A percentile compares a stretch with the other conserved stretches of the same genome.
These are phyloP conservation scores for Pseudozyma pruni DNA, from an alignment of 1,284 basidiomycete genomes.

Conservation along the genomic window DNA sequence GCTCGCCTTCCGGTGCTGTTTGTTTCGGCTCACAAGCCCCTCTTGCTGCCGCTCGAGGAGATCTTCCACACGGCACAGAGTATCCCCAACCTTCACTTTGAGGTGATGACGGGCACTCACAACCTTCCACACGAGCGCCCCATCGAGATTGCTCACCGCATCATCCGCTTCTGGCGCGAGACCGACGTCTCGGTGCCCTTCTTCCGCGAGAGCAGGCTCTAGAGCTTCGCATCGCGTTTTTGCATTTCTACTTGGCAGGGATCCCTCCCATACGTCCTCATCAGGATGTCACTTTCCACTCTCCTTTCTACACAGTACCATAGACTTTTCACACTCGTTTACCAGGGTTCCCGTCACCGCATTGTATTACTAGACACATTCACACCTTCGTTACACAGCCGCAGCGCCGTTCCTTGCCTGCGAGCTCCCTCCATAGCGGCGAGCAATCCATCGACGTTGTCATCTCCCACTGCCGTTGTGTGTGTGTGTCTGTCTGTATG, in stretches of 20 bases:
- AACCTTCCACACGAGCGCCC: constrained; percentile 44
- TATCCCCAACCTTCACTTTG: constrained; percentile 42
- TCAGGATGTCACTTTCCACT: neutral
- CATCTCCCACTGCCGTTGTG: neutral
- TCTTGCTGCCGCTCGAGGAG: constrained; percentile 37
- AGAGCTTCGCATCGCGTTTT: neutral
- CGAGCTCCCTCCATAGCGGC: neutral
- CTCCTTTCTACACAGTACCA: neutral
- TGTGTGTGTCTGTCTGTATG: neutral
- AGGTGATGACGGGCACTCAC: constrained; percentile 46
- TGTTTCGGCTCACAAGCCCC: constrained; percentile 42
- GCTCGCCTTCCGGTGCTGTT: constrained; percentile 34
- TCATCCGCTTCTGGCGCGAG: constrained; percentile 45
- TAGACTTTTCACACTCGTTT: constrained; percentile 3
- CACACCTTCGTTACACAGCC: neutral
- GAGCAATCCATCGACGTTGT: constrained; percentile 1
- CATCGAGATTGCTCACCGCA: constrained; percentile 39
- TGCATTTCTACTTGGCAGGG: constrained; percentile 1
- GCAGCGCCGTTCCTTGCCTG: neutral
- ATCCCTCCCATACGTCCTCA: neutral
- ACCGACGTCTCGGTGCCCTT: constrained; percentile 30
- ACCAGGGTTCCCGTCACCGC: constrained; percentile 12
- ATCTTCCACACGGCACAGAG: constrained; percentile 40
- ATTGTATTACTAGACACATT: constrained; percentile 11
- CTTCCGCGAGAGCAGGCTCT: constrained; percentile 44